Conservation (phyloP, 2,329 filamentous ascomycete species). For the Volutella citrinella region DNA sequence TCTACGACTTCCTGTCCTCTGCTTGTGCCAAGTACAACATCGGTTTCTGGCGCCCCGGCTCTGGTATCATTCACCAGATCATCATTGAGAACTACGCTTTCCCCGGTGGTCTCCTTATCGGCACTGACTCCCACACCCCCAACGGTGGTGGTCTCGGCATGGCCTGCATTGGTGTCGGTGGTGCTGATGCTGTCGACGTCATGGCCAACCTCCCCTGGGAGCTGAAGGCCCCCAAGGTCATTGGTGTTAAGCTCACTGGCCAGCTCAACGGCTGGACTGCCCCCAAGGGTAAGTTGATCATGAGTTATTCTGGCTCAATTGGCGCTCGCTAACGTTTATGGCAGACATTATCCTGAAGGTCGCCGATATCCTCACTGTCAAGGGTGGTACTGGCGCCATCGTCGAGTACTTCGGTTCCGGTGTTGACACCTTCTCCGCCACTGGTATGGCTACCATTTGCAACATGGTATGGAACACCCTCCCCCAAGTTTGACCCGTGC, state of each 20-base stretch:
- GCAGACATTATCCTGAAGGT: slow-evolving; percentile 95
- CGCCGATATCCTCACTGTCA: slow-evolving; percentile 93
- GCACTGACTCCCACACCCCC: slow-evolving; percentile 96
- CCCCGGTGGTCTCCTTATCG: slow-evolving; percentile 96
- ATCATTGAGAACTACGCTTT: slow-evolving; percentile 98
- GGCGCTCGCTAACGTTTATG: not conserved
- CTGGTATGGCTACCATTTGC: slow-evolving; percentile 82
- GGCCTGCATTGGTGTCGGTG: slow-evolving; percentile 92
- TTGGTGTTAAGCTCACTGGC: slow-evolving; percentile 94
- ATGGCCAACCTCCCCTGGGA: slow-evolving; percentile 98
- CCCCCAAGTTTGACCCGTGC: too few relatives aligned
- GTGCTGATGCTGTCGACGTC: slow-evolving; percentile 97
- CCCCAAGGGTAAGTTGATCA: slow-evolving; percentile 70
- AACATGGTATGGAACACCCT: slow-evolving; percentile 52
- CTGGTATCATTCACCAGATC: slow-evolving; percentile 99
- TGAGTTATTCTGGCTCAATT: slow-evolving; percentile 3
- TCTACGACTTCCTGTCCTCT: slow-evolving; percentile 93
- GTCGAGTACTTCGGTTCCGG: slow-evolving; percentile 73
- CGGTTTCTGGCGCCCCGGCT: slow-evolving; percentile 98
- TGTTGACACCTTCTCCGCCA: slow-evolving; percentile 71
- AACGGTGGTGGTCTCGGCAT: slow-evolving; percentile 96
- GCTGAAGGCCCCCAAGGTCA: slow-evolving; percentile 94
- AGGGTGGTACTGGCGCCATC: slow-evolving; percentile 93
- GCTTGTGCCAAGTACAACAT: slow-evolving; percentile 99
- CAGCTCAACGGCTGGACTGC: slow-evolving; percentile 85